Base-by-base conservation (phyloP, 2,329 filamentous ascomycete genomes). In the Cladophialophora immunda region DNA sequence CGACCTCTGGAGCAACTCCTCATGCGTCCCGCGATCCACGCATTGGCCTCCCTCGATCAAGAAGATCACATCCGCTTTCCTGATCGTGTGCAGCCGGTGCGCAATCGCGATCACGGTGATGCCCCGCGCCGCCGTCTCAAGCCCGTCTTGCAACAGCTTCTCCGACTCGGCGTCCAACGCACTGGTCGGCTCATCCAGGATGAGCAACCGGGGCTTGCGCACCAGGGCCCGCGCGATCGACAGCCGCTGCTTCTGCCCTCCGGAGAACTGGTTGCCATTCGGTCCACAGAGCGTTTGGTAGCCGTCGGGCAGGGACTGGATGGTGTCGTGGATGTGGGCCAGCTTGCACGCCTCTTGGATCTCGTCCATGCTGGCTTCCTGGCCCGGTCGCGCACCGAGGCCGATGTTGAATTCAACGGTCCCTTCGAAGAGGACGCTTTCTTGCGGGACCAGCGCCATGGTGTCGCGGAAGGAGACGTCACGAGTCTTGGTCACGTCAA, bases 401-500 rank as follows among this genome's bases (percentile, higher is more conserved):
- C 96, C 80, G 70, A 98, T 92, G 76, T 98, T 98, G 52, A 97
- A 94, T 70, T 86, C 86, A 74, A 98, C 92, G 0, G 90, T 93
- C 52, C 94, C 94, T 77, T 96, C 93, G 80, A 97, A 98, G 0
- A 98, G 82, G 0, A 93, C 97, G 0, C 94, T 94, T 76, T 98
- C 94, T 76, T 98, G 95, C 41, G 91, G 93, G 9, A 98, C 94
- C 9, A 98, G 89, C 0, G 94, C 90, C 69, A 98, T 86, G 76
- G 89, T 87, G 25, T 86, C 89, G 56, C 94, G 90, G 81, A 97
- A 97, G 62, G 93, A 92, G 75, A 96, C 83, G 74, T 96, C 94
- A 53, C 97, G 83, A 13, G 84, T 85, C 67, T 87, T 90, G 9
- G 89, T 89, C 73, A 98, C 91, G 69, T 97, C 92, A 69, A 89